phyloP scores from a whole-genome alignment of 129 eudicot species.

The Helianthus annuus region DNA sequence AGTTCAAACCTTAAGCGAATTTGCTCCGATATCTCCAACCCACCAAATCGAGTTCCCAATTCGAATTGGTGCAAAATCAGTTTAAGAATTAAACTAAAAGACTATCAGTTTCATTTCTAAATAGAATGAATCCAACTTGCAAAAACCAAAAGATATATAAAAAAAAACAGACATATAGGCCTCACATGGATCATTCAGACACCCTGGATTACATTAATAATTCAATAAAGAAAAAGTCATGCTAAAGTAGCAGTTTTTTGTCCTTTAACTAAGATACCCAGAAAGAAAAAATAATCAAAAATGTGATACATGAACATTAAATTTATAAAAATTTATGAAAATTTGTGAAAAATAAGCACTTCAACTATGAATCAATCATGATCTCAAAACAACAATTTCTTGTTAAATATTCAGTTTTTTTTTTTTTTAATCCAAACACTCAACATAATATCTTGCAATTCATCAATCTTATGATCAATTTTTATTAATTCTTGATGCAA shows the following conservation, averaged over 20 bases:
- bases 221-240: background rate
- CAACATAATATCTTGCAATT: background rate
- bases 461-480: background rate
- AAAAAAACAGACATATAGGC: background rate
- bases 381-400: slow-evolving; percentile 9
- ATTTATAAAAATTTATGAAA: background rate
- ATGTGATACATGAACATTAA: background rate
- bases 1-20: background rate
- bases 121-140: slow-evolving; percentile 1
- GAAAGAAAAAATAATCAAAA: background rate
- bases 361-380: background rate
- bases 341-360: background rate
- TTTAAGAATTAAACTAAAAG: background rate
- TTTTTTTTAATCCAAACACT: background rate
- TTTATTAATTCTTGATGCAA: slow-evolving; percentile 19
- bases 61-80: background rate
- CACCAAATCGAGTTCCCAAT: slow-evolving; percentile 7
- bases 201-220: slow-evolving; percentile 9
- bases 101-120: background rate
- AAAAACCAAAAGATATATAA: background rate
- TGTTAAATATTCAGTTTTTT: background rate
- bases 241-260: slow-evolving; percentile 9
- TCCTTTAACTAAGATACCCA: slow-evolving; percentile 2
- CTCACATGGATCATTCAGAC: slow-evolving; percentile 15
- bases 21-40: slow-evolving; percentile 5